These are phyloP conservation scores for Fusarium protoensiforme DNA, from an alignment of 2,329 filamentous ascomycete genomes.

Conservation along the genomic window DNA sequence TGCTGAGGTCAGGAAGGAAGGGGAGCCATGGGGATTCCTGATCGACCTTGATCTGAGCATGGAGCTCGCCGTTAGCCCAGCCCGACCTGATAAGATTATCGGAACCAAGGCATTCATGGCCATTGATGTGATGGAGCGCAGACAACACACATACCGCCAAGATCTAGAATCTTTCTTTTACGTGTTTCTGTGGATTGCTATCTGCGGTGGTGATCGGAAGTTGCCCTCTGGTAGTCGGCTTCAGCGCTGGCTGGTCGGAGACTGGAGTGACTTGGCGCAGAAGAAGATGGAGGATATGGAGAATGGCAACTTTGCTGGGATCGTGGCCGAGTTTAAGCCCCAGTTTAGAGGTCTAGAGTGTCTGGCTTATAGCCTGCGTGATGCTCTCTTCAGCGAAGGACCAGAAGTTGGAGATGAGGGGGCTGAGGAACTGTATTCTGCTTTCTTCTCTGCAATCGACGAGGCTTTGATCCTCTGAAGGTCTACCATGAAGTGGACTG, in stretches of 20 bases:
- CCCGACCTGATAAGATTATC: slow-evolving; percentile 19
- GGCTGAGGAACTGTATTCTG: neutral
- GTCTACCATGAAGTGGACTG: neutral
- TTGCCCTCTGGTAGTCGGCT: slow-evolving; percentile 2
- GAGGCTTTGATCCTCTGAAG: neutral
- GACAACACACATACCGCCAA: slow-evolving; percentile 35
- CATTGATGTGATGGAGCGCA: slow-evolving; percentile 27
- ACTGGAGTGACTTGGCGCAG: neutral
- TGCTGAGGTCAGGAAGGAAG: slow-evolving; percentile 17
- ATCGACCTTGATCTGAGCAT: slow-evolving; percentile 34
- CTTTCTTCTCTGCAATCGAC: neutral
- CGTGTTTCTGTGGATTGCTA: slow-evolving; percentile 31
- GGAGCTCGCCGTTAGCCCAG: slow-evolving; percentile 29
- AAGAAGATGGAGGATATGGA: slow-evolving; percentile 10
- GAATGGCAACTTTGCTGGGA: neutral
- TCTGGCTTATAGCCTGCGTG: neutral
- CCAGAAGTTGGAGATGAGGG: neutral
- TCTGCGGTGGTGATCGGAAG: neutral
- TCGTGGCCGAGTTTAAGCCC: neutral
- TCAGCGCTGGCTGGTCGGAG: neutral
- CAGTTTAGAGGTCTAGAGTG: neutral
- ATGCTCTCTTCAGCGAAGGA: neutral
- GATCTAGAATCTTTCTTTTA: slow-evolving; percentile 46
- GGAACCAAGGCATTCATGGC: slow-evolving; percentile 44
- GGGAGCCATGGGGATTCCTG: slow-evolving; percentile 40